These are phyloP conservation scores for Metschnikowia dekortorum DNA, from an alignment of 805 yeast species.

Conservation along the genomic window DNA sequence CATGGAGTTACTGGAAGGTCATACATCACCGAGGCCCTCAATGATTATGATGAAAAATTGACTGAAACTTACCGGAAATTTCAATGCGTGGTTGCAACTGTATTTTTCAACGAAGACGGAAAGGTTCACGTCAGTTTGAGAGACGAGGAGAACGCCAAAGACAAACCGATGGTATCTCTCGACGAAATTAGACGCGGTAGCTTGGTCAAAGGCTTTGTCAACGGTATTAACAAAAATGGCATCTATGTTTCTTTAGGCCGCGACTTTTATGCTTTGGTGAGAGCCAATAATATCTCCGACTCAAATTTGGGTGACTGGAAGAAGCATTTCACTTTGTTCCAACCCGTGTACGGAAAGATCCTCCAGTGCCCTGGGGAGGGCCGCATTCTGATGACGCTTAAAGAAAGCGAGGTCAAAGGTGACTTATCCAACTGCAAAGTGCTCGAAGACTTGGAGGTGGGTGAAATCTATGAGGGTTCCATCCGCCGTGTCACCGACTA, in stretches of 20 bases:
- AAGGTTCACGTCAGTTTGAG: constrained; percentile 65
- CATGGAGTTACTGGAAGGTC: constrained; percentile 58
- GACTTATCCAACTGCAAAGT: constrained; percentile 52
- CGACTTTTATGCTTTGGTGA: constrained; percentile 69
- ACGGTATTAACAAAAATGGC: constrained; percentile 69
- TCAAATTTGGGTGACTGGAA: constrained; percentile 85
- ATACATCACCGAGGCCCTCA: constrained; percentile 71
- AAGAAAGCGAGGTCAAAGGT: constrained; percentile 76
- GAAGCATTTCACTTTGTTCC: constrained; percentile 63
- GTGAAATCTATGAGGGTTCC: constrained; percentile 71
- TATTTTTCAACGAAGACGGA: constrained; percentile 43
- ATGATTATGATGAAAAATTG: constrained; percentile 56
- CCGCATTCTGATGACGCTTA: constrained; percentile 71
- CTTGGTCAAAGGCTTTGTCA: constrained; percentile 76
- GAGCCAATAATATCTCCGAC: constrained; percentile 78
- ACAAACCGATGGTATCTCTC: constrained; percentile 44
- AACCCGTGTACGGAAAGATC: constrained; percentile 71
- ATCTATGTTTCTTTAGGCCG: constrained; percentile 74
- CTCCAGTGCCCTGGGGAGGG: constrained; percentile 57
- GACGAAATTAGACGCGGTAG: constrained; percentile 64
- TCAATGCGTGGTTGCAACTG: constrained; percentile 55
- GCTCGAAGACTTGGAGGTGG: constrained; percentile 65
- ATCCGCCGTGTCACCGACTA: constrained; percentile 75
- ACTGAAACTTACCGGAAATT: constrained; percentile 47
- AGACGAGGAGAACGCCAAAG: constrained; percentile 42